Base-by-base conservation (phyloP, 352 stramenopile species). In the Globisporangium megalacanthum region DNA sequence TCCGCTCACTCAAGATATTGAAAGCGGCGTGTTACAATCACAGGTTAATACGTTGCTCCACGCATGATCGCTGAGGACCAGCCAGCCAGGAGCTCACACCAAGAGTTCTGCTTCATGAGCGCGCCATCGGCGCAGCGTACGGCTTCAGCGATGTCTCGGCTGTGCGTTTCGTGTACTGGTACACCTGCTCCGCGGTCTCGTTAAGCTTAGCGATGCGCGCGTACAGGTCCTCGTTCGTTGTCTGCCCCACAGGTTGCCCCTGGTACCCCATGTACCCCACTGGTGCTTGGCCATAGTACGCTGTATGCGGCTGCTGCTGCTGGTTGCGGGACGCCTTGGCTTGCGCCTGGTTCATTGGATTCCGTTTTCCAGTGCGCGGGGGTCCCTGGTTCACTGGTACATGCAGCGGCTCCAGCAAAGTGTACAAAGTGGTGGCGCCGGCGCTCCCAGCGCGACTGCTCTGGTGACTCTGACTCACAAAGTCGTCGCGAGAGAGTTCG, bases 81-180 rank as follows among this genome's bases (percentile, higher is more conserved):
- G n/a, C n/a, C n/a, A n/a, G n/a, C n/a, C n/a, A n/a, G n/a, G n/a
- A n/a, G n/a, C n/a, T n/a, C n/a, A n/a, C n/a, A n/a, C n/a, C n/a
- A n/a, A n/a, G n/a, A n/a, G n/a, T n/a, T n/a, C n/a, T n/a, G n/a
- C n/a, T n/a, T 37, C 33, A 37, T 9, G 33, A 37, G 5, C 8
- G 33, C 33, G 33, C 5, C 33, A 37, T 37, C 33, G 33, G 33
- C 33, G 33, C 33, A 8, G 33, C 33, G 33, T 37, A 8, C 33
- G 33, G 33, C 33, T 37, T 4, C 42, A 48, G 9, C 42, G 42
- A n/a, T 6, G 19, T 56, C 25, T 55, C 39, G 7, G 49, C 56
- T 19, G 56, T 62, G 49, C 41, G 56, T 19, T 56, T 56, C 17
- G 56, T 47, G 56, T 37, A 62, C 49, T 62, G 52, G 29, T n/a